Base-by-base conservation (phyloP, 2,329 filamentous ascomycete species). In the Paraphaeosphaeria minitans region DNA sequence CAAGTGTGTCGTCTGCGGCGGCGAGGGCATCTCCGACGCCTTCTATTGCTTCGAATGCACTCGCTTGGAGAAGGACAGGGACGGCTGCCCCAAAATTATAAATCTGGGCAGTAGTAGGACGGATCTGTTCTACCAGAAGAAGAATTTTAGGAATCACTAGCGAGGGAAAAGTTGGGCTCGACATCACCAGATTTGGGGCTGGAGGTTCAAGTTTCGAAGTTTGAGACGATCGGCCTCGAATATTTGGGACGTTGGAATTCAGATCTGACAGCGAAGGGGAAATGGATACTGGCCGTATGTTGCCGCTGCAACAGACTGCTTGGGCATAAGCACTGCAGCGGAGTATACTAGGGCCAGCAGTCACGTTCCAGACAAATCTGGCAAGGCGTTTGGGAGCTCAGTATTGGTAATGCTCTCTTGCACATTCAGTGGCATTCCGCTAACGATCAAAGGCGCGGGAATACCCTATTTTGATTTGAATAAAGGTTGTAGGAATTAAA, bases 31-130 rank as follows among this genome's bases (percentile, higher is more conserved):
- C 77, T 95, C 91, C 35, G 95, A 99, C 77, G 95, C 95, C 51
- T 98, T 98, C 79, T 99, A 99, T 83, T 99, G 95, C 83, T 98
- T 98, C 75, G 95, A 99, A 80, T 99, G 95, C 78, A 99, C 95
- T 59, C 86, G 95, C 8, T 82, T 99, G 16, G 95, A 99, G 78
- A 99, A 98, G 80, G 95, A 99, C 76, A 84, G 95, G 61, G 95
- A 99, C 75, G 95, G 95, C 2, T 99, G 95, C 78, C 95, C 95
- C 55, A 99, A 99, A 87, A 99, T 99, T 79, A 98, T 99, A 76
- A 99, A 99, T 76, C 80, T 99, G 74, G 95, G 95, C 43, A 96
- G 91, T 83, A 95, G 90, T 59, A 88, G 95, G 80, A 99, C 95
- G 73, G 95, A 99, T 85, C 84, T 98, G 80, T 87, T 88, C 68